A percentile compares a stretch with the other conserved stretches of the same genome.
These are phyloP conservation scores for Dorcoceras hygrometricum DNA, from an alignment of 257 asterid species.

Conservation along the genomic window DNA sequence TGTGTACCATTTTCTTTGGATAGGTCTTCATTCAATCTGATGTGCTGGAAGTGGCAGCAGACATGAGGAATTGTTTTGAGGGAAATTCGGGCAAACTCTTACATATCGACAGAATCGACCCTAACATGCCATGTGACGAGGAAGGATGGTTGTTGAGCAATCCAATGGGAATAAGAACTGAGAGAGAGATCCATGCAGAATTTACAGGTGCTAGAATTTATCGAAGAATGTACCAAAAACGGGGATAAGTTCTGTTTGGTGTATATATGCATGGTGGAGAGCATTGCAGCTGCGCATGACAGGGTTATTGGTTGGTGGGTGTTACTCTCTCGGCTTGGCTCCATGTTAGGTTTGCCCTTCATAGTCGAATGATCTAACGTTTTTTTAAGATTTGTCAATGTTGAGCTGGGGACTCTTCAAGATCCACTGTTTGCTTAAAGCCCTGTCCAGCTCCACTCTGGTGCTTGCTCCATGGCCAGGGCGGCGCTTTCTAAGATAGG, in stretches of 20 bases:
- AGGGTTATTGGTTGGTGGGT: neutral
- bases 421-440: neutral
- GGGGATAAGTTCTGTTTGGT: slow-evolving; percentile 15
- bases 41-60: slow-evolving; percentile 72
- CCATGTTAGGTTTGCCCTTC: neutral
- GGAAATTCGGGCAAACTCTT: slow-evolving; percentile 48
- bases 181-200: slow-evolving; percentile 89
- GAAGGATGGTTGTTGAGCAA: slow-evolving; percentile 84
- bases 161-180: slow-evolving; percentile 89
- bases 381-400: neutral
- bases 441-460: neutral
- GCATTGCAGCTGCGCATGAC: neutral
- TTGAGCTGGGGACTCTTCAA: neutral
- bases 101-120: slow-evolving; percentile 43
- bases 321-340: neutral
- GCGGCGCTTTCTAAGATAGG: too few species aligned
- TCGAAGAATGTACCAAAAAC: slow-evolving; percentile 71
- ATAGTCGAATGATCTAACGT: too few species aligned
- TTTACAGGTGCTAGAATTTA: slow-evolving; percentile 73
- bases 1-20: slow-evolving; percentile 3
- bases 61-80: slow-evolving; percentile 79
- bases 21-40: slow-evolving; percentile 92
- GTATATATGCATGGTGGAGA: neutral
- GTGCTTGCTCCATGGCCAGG: neutral
- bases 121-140: slow-evolving; percentile 41